These are phyloP conservation scores for Leptographium galeiforme DNA, from an alignment of 2,329 filamentous ascomycete genomes.

Conservation along the genomic window DNA sequence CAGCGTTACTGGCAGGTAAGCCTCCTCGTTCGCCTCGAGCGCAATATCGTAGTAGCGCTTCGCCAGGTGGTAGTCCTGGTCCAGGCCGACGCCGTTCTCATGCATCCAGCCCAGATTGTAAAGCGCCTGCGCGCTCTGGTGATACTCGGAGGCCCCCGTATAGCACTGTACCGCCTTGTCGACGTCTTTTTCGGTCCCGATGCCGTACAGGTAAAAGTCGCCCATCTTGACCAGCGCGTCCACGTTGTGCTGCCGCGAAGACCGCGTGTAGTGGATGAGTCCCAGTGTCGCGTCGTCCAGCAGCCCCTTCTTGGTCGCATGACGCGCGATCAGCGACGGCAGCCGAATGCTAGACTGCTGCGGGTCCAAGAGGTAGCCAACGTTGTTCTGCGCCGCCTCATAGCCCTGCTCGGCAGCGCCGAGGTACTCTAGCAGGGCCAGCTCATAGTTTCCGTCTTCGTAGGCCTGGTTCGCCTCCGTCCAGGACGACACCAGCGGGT, in stretches of 20 bases:
- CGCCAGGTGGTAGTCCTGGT: constrained; percentile 92
- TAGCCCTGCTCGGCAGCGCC: constrained; percentile 89
- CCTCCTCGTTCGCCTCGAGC: constrained; percentile 80
- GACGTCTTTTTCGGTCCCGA: constrained; percentile 57
- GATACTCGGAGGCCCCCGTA: constrained; percentile 77
- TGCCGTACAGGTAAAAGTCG: constrained; percentile 83
- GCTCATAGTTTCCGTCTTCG: constrained; percentile 63
- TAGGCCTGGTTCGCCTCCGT: constrained; percentile 73
- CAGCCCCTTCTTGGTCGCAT: constrained; percentile 15
- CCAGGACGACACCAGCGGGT: constrained; percentile 64
- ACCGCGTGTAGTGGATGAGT: constrained; percentile 88
- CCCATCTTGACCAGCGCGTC: constrained; percentile 97
- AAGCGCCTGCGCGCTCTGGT: constrained; percentile 85
- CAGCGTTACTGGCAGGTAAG: constrained; percentile 83
- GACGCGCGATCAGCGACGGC: constrained; percentile 31
- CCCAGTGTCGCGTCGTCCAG: constrained; percentile 49
- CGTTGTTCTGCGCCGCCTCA: constrained; percentile 78
- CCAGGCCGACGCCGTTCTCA: constrained; percentile 84
- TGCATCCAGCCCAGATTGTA: constrained; percentile 99
- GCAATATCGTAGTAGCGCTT: constrained; percentile 94
- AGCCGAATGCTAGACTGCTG: constrained; percentile 48
- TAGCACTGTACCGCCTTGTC: constrained; percentile 92
- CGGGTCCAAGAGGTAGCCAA: constrained; percentile 74
- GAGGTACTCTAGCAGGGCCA: constrained; percentile 68
- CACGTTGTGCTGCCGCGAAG: constrained; percentile 82